Conservation (phyloP, 345 rosid species). For the Trapa bicornis region DNA sequence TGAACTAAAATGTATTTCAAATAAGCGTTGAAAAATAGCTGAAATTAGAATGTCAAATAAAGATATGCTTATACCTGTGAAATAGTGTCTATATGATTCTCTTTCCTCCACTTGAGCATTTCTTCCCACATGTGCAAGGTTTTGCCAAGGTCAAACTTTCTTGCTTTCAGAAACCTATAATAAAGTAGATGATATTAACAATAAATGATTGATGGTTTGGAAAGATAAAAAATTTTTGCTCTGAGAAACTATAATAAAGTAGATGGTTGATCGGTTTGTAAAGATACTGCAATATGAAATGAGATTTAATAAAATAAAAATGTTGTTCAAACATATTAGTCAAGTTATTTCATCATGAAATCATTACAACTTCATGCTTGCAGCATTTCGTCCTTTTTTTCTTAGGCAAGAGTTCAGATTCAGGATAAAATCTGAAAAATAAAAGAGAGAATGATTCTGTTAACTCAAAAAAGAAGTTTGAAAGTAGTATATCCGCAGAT, state of each 20-base stretch:
- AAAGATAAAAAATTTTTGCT: too few species aligned
- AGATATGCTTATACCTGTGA: conserved; percentile 39
- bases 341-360: neutral
- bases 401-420: neutral
- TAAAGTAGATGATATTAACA: conserved; percentile 6
- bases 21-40: neutral
- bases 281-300: neutral
- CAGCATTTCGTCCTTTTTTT: neutral
- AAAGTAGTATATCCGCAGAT: neutral
- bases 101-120: conserved; percentile 88
- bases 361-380: neutral
- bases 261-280: neutral
- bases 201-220: neutral
- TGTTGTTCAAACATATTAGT: too few species aligned
- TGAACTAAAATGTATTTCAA: conserved; percentile 9
- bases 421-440: neutral
- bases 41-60: neutral
- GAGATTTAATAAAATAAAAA: too few species aligned
- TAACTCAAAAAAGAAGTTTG: neutral
- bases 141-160: conserved; percentile 73
- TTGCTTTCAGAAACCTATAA: conserved; percentile 76
- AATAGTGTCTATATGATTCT: conserved; percentile 59
- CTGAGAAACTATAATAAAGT: too few species aligned
- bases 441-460: neutral
- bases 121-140: conserved; percentile 85